Conservation (phyloP, 2,329 filamentous ascomycete species). For the Aureobasidium sp. region DNA sequence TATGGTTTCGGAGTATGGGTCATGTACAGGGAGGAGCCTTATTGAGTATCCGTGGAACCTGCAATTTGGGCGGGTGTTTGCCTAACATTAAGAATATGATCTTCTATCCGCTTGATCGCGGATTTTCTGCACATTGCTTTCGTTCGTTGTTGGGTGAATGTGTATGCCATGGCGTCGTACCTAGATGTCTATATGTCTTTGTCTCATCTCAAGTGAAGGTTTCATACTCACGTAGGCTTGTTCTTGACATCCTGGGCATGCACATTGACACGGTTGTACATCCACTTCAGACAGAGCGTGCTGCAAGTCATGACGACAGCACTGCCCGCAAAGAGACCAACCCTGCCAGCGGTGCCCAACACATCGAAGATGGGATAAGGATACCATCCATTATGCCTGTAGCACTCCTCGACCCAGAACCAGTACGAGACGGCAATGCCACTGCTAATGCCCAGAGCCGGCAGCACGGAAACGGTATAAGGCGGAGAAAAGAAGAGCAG, state of each 20-base stretch:
- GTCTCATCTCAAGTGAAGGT: background rate
- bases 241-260: constrained; percentile 18
- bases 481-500: constrained; percentile 64
- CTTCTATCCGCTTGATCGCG: background rate
- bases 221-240: constrained; percentile 4
- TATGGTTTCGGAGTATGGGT: constrained; percentile 4
- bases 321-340: constrained; percentile 54
- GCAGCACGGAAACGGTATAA: constrained; percentile 58
- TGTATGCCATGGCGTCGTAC: background rate
- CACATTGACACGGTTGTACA: constrained; percentile 63
- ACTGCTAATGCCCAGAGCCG: constrained; percentile 52
- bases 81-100: constrained; percentile 6
- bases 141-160: background rate
- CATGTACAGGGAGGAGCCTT: background rate
- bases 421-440: constrained; percentile 61
- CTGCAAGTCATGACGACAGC: constrained; percentile 65
- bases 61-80: background rate
- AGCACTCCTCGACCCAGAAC: constrained; percentile 71
- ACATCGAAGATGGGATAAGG: constrained; percentile 79
- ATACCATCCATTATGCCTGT: constrained; percentile 62
- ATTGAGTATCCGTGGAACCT: background rate
- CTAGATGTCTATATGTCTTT: background rate
- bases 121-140: background rate
- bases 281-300: constrained; percentile 60
- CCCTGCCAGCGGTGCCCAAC: constrained; percentile 58